phyloP scores from a whole-genome alignment of 148 eudicot species.

The Fagopyrum tataricum region DNA sequence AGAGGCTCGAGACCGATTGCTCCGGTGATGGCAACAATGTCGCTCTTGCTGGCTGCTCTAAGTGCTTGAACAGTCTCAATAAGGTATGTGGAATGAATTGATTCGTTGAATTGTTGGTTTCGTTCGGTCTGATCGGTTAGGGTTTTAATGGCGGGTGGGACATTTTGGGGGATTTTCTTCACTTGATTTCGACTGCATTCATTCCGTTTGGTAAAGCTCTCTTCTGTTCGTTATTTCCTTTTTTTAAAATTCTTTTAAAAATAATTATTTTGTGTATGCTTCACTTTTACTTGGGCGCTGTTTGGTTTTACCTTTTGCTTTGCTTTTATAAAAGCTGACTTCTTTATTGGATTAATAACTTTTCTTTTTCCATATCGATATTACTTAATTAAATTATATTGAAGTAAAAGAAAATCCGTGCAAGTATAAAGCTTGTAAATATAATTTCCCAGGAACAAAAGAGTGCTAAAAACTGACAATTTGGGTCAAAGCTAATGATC shows the following conservation, averaged over 20 bases:
- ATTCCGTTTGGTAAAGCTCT: background rate
- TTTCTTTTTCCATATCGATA: background rate
- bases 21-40: slow-evolving; percentile 17
- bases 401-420: background rate
- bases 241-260: background rate
- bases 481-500: slow-evolving; percentile 12
- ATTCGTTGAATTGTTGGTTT: background rate
- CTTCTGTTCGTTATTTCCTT: slow-evolving; percentile 8
- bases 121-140: background rate
- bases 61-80: slow-evolving; percentile 58
- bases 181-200: background rate
- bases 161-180: background rate
- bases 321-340: slow-evolving; percentile 5
- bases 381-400: background rate
- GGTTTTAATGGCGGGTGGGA: slow-evolving; percentile 9
- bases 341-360: background rate
- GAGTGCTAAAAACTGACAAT: background rate
- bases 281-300: background rate
- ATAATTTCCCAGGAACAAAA: background rate
- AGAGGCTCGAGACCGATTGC: slow-evolving; percentile 56
- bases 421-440: background rate
- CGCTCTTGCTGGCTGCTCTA: slow-evolving; percentile 48
- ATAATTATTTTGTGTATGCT: background rate
- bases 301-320: slow-evolving; percentile 4
- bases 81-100: slow-evolving; percentile 28